These are phyloP conservation scores for Monilinia fructigena DNA, from an alignment of 2,329 filamentous ascomycete species.

Conservation along the genomic window DNA sequence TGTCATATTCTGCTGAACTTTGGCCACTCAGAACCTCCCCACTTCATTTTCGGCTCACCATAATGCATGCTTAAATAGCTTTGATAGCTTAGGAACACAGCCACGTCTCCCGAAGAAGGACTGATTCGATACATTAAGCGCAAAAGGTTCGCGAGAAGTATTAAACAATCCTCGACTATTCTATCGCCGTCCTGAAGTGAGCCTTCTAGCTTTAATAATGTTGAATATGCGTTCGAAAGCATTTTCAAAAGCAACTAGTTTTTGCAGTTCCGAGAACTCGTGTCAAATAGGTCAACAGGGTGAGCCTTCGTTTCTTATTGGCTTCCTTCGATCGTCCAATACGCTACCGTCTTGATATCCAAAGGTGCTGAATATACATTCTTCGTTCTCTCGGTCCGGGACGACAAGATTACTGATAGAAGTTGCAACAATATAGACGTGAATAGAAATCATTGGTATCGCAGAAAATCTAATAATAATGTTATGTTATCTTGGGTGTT, in stretches of 20 bases:
- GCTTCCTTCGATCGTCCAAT: slow-evolving; percentile 82
- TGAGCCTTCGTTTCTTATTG: slow-evolving; percentile 81
- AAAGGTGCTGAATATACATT: slow-evolving; percentile 90
- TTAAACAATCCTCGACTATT: slow-evolving; percentile 88
- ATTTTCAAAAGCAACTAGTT: slow-evolving; percentile 92
- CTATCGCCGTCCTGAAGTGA: slow-evolving; percentile 79
- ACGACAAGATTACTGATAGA: slow-evolving; percentile 78
- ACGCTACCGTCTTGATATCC: slow-evolving; percentile 74
- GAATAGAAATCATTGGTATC: slow-evolving; percentile 87
- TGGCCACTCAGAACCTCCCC: slow-evolving; percentile 66
- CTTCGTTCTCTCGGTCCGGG: slow-evolving; percentile 90
- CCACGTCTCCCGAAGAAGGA: slow-evolving; percentile 92
- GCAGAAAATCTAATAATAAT: slow-evolving; percentile 81
- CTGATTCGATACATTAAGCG: slow-evolving; percentile 89
- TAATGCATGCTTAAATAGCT: slow-evolving; percentile 66
- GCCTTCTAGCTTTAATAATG: slow-evolving; percentile 82
- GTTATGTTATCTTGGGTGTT: slow-evolving; percentile 98
- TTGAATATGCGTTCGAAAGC: slow-evolving; percentile 84
- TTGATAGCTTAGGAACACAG: slow-evolving; percentile 69
- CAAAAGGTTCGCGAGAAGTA: slow-evolving; percentile 84
- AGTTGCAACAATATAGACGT: slow-evolving; percentile 86
- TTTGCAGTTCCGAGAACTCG: slow-evolving; percentile 87
- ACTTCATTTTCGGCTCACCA: slow-evolving; percentile 53
- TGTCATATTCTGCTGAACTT: slow-evolving; percentile 74
- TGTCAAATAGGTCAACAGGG: slow-evolving; percentile 85